Evolutionary conservation across 2,329 filamentous ascomycete species (phyloP).

Genomic region (Emydomyces testavorans): DNA sequence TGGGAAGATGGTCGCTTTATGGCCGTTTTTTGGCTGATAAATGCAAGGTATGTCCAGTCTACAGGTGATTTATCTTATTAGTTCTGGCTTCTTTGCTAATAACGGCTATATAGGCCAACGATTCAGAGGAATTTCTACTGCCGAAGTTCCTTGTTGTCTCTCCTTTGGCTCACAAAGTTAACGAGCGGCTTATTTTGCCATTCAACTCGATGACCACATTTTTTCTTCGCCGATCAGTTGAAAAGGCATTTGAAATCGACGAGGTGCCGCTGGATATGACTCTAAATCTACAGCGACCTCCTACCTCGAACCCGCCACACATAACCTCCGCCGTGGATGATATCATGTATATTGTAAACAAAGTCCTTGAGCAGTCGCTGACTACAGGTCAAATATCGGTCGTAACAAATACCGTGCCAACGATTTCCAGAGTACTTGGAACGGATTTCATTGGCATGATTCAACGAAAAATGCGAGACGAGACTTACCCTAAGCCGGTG

Average conservation of each 20-base stretch:
- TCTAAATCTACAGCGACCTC: slow-evolving; percentile 57
- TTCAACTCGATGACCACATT: slow-evolving; percentile 93
- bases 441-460: slow-evolving; percentile 94
- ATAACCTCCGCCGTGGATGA: slow-evolving; percentile 95
- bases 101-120: slow-evolving; percentile 5
- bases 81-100: neutral
- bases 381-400: slow-evolving; percentile 74
- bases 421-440: slow-evolving; percentile 66
- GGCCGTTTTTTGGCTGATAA: slow-evolving; percentile 79
- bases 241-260: slow-evolving; percentile 94
- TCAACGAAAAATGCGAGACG: slow-evolving; percentile 93
- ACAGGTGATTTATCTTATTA: slow-evolving; percentile 21
- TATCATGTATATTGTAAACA: slow-evolving; percentile 98
- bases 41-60: slow-evolving; percentile 52
- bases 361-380: slow-evolving; percentile 74
- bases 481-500: slow-evolving; percentile 72
- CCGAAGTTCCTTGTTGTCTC: slow-evolving; percentile 69
- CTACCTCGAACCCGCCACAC: slow-evolving; percentile 70
- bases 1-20: slow-evolving; percentile 87
- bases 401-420: slow-evolving; percentile 65
- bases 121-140: slow-evolving; percentile 42
- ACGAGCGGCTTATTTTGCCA: slow-evolving; percentile 59
- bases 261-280: slow-evolving; percentile 72
- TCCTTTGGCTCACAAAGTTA: slow-evolving; percentile 67
- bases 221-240: slow-evolving; percentile 90